Evolutionary conservation across 2,329 filamentous ascomycete genomes (phyloP).

Genomic region (Leptographium radiaticola): DNA sequence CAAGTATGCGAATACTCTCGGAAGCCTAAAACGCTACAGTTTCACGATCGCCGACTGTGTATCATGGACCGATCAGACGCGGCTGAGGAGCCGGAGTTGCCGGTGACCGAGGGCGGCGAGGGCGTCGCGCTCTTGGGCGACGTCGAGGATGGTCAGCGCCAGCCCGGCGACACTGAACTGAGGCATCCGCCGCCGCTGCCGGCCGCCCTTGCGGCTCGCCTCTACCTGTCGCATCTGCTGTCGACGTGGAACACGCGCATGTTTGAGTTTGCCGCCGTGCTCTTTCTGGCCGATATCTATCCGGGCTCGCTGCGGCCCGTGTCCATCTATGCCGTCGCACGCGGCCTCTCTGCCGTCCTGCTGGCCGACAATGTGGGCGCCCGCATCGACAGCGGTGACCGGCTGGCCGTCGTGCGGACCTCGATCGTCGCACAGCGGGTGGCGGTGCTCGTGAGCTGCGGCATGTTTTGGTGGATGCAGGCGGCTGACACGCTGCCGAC

Average conservation of each 20-base stretch:
- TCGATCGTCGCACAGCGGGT: conserved; percentile 34
- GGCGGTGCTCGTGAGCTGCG: conserved; percentile 34
- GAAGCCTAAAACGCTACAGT: no score
- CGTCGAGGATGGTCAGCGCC: no score
- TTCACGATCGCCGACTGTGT: no score
- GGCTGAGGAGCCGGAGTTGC: no score
- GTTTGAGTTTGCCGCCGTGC: conserved; percentile 50
- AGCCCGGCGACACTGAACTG: no score
- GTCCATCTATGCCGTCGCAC: conserved; percentile 54
- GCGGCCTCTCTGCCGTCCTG: conserved; percentile 42
- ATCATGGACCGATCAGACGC: no score
- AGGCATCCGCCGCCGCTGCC: neutral
- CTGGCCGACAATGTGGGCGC: conserved; percentile 45
- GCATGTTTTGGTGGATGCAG: conserved; percentile 26
- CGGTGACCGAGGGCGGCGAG: no score
- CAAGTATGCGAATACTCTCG: no score
- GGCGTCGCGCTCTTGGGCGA: no score
- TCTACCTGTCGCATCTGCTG: conserved; percentile 48
- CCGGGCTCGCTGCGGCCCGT: conserved; percentile 49
- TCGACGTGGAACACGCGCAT: conserved; percentile 52
- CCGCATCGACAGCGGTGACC: conserved; percentile 42
- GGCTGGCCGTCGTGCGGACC: conserved; percentile 34
- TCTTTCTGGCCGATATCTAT: conserved; percentile 43
- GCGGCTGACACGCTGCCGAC: neutral
- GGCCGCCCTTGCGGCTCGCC: conserved; percentile 11